Base-by-base conservation (phyloP, 1,284 basidiomycete species). In the Irpex sp. region DNA sequence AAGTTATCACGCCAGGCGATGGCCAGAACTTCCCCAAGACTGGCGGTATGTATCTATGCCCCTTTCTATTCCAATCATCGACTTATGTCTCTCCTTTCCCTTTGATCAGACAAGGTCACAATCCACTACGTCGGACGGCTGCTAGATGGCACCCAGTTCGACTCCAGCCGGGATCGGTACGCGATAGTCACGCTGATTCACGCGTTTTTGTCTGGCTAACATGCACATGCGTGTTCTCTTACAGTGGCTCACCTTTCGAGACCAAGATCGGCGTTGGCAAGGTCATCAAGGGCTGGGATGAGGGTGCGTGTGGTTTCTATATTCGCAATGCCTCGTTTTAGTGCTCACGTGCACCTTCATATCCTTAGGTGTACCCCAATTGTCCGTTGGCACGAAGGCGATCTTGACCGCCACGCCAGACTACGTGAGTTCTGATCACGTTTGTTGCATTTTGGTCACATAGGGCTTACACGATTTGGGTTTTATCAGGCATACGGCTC, bases 211-310 rank as follows among this genome's bases (percentile, higher is more conserved):
- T 43, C 39, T 15, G 39, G 8, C 39, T 15, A 43, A 43, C n/a
- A 31, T 26, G 26, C 5, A 50, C 15, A 36, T 59, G 49, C 49
- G 49, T 31, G 47, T 33, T 33, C 35, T 21, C 31, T 31, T 51
- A 59, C 65, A 90, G 89, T 58, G 76, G 77, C 0, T 7, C 8
- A 0, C 86, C 92, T 2, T 95, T 95, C 76, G 74, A 79, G 70
- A 93, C 91, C 21, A 73, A 83, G 71, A 95, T 96, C 68, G 93
- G 92, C 61, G 80, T 88, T 54, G 90, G 89, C 43, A 87, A 87
- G 74, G 93, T 95, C 61, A 95, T 95, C 78, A 89, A 83, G 74
- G 94, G 93, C 50, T 96, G 94, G 94, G 93, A 96, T 72, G 93
- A 95, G 77, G 93, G 93, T 92, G 71, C 73, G 81, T 78, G 33